These are phyloP conservation scores for Beauveria bassiana DNA, from an alignment of 2,329 filamentous ascomycete species.

Conservation along the genomic window DNA sequence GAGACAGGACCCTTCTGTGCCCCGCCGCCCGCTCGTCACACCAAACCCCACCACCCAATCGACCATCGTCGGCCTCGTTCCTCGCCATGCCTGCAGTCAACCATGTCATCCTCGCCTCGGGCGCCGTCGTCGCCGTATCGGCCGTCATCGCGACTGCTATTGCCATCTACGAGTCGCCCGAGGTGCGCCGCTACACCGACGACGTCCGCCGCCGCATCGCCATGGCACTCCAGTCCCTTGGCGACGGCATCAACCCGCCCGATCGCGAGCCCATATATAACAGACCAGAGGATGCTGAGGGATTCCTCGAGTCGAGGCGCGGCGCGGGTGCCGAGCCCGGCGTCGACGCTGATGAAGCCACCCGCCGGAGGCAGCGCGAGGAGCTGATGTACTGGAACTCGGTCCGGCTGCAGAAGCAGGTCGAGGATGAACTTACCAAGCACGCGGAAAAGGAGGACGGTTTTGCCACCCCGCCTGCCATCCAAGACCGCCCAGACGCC, in stretches of 20 bases:
- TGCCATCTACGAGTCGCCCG: conserved; percentile 56
- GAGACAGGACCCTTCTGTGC: not conserved
- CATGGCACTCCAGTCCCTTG: conserved; percentile 50
- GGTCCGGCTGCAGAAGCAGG: conserved; percentile 41
- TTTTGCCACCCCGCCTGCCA: conserved; percentile 12
- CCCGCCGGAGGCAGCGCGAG: conserved; percentile 52
- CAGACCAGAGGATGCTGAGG: conserved; percentile 57
- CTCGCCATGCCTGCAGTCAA: conserved; percentile 47
- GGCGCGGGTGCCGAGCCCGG: conserved; percentile 33
- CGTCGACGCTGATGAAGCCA: conserved; percentile 56
- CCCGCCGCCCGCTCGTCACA: conserved; percentile 1
- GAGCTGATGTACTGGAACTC: conserved; percentile 61
- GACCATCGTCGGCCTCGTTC: not conserved
- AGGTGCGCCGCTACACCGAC: conserved; percentile 53
- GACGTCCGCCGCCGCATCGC: conserved; percentile 55
- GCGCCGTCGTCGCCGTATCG: conserved; percentile 49
- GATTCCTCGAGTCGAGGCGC: conserved; percentile 48
- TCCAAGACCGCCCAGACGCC: conserved; percentile 11
- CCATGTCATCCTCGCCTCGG: conserved; percentile 46
- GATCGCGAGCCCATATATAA: conserved; percentile 51
- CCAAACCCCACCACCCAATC: not conserved
- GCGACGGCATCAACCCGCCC: conserved; percentile 47
- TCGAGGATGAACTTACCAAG: conserved; percentile 19
- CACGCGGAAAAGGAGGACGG: conserved; percentile 14
- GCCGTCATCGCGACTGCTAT: conserved; percentile 51